Conservation (phyloP, 371 early-diverging fungal genomes). For the Lichtheimia ramosa region DNA sequence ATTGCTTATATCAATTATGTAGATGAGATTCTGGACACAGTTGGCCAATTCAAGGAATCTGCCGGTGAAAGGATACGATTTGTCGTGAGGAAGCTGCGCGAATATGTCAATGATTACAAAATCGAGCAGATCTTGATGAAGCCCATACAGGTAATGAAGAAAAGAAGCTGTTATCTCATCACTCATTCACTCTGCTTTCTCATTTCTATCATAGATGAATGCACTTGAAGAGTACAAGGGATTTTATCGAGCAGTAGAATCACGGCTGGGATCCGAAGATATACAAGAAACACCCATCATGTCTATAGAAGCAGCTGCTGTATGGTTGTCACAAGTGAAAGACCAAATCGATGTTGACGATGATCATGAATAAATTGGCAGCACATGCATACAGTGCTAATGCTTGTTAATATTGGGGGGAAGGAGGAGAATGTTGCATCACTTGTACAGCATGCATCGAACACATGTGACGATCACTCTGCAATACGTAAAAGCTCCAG, state of each 20-base stretch:
- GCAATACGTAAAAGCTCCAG: not conserved
- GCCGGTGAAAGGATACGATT: constrained; percentile 53
- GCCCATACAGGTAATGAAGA: constrained; percentile 62
- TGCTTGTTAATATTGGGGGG: not conserved
- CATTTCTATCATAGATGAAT: constrained; percentile 44
- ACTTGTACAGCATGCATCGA: not conserved
- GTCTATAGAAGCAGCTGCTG: constrained; percentile 15
- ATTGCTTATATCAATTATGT: not conserved
- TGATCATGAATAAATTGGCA: not conserved
- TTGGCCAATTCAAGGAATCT: constrained; percentile 57
- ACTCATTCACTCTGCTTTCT: not conserved
- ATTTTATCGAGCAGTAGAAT: constrained; percentile 40
- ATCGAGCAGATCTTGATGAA: constrained; percentile 74
- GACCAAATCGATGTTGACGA: constrained; percentile 3
- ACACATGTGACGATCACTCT: constrained; percentile 1
- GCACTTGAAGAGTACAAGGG: constrained; percentile 69
- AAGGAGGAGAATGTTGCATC: not conserved
- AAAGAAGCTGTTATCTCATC: not conserved
- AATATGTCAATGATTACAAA: constrained; percentile 73
- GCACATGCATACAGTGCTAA: not conserved
- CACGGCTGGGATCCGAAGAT: not conserved
- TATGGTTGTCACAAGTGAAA: constrained; percentile 18
- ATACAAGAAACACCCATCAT: not conserved
- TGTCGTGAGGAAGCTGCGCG: constrained; percentile 58
- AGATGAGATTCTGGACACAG: constrained; percentile 7